These are phyloP conservation scores for Podospora sp. DNA, from an alignment of 495 filamentous ascomycete genomes.

Conservation along the genomic window DNA sequence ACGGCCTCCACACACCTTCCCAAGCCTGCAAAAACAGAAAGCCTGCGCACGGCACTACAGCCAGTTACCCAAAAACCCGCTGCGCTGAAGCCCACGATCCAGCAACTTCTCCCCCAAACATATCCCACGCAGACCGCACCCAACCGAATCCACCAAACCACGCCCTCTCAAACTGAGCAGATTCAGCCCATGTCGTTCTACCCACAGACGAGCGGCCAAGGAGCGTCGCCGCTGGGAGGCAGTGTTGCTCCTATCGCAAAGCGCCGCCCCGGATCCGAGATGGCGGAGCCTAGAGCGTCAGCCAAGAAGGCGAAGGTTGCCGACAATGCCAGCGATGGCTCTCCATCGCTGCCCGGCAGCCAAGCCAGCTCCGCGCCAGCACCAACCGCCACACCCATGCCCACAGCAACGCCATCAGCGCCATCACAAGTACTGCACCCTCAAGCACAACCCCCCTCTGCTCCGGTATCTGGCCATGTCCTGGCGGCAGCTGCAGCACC, in stretches of 20 bases:
- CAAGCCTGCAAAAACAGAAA: slow-evolving; percentile 19
- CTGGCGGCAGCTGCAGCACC: background rate
- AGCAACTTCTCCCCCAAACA: slow-evolving; percentile 15
- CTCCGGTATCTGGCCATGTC: background rate
- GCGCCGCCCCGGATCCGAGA: slow-evolving; percentile 21
- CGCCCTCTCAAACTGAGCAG: slow-evolving; percentile 12
- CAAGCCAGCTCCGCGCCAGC: background rate
- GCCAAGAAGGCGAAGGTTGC: slow-evolving; percentile 32
- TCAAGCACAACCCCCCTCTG: background rate
- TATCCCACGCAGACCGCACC: background rate
- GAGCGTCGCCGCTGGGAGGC: background rate
- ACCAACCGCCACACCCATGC: background rate
- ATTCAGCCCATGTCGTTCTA: background rate
- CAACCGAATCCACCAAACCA: background rate
- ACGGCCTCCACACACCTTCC: slow-evolving; percentile 19
- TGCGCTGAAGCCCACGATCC: slow-evolving; percentile 13
- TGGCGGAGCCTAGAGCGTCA: slow-evolving; percentile 13
- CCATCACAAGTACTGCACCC: background rate
- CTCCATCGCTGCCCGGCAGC: background rate
- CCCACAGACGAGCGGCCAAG: background rate
- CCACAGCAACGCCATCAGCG: background rate
- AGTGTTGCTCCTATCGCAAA: slow-evolving; percentile 22
- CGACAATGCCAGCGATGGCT: background rate
- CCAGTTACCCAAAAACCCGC: slow-evolving; percentile 2
- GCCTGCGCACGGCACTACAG: slow-evolving; percentile 19